Conservation (phyloP, 352 stramenopile species). For the Halophytophthora polymorphica region DNA sequence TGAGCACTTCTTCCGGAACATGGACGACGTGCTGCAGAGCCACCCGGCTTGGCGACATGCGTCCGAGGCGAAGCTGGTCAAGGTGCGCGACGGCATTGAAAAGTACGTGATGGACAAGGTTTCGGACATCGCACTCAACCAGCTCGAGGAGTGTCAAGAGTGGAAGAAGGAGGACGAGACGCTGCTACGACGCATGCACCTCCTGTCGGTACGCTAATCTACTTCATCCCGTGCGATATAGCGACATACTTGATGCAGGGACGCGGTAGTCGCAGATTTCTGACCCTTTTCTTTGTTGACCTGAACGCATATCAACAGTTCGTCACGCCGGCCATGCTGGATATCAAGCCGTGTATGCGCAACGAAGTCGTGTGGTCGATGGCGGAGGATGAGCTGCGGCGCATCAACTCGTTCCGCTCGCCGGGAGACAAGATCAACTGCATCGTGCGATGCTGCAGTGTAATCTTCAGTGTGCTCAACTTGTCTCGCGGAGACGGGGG, state of each 20-base stretch:
- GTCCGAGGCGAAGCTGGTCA: conserved; percentile 55
- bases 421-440: conserved; percentile 91
- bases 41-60: conserved; percentile 67
- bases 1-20: conserved; percentile 68
- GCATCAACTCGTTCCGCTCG: conserved; percentile 85
- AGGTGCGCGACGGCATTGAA: conserved; percentile 83
- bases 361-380: conserved; percentile 90
- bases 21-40: conserved; percentile 51
- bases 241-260: not conserved
- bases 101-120: conserved; percentile 93
- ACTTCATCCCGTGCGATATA: not conserved
- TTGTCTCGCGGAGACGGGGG: conserved; percentile 64
- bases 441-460: conserved; percentile 83
- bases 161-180: conserved; percentile 76
- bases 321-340: conserved; percentile 85
- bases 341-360: conserved; percentile 88
- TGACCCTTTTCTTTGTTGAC: not conserved
- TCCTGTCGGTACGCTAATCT: conserved; percentile 55
- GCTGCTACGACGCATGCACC: conserved; percentile 74
- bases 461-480: conserved; percentile 90
- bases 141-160: conserved; percentile 53
- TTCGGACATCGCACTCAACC: conserved; percentile 71
- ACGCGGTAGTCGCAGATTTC: not conserved
- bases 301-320: conserved; percentile 35
- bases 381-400: conserved; percentile 84